Conservation (phyloP, 495 filamentous ascomycete species). For the Staphylotrichum tortipilum region DNA sequence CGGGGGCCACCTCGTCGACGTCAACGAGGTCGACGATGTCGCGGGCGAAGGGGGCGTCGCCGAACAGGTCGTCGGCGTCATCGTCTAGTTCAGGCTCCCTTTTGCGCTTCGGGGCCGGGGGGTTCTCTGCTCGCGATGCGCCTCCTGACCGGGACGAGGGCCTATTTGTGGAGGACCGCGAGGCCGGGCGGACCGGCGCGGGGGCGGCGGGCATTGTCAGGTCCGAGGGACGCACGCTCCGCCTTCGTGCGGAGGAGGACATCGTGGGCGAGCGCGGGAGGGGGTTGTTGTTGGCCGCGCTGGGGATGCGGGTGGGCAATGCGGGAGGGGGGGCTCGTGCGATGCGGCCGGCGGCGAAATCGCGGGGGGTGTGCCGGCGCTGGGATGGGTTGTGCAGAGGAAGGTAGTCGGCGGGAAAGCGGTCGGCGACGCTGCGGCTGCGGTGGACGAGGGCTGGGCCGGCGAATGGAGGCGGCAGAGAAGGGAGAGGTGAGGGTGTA, state of each 20-base stretch:
- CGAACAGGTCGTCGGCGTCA: slow-evolving; percentile 29
- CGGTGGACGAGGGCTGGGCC: background rate
- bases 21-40: slow-evolving; percentile 51
- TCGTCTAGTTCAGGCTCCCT: slow-evolving; percentile 22
- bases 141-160: no score
- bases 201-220: background rate
- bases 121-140: background rate
- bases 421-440: background rate
- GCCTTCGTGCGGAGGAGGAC: slow-evolving; percentile 1
- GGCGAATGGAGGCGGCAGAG: background rate
- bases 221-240: background rate
- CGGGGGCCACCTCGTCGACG: slow-evolving; percentile 48
- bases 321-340: no score
- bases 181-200: background rate
- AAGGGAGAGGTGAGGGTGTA: no score
- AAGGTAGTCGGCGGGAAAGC: slow-evolving; percentile 7
- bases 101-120: background rate
- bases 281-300: no score
- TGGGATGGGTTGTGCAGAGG: background rate
- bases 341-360: no score
- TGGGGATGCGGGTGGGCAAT: no score
- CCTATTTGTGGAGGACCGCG: no score
- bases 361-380: no score
- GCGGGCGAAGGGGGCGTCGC: background rate
- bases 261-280: background rate